These are phyloP conservation scores for Mortierella claussenii DNA, from an alignment of 192 early-diverging fungal genomes.

Conservation along the genomic window DNA sequence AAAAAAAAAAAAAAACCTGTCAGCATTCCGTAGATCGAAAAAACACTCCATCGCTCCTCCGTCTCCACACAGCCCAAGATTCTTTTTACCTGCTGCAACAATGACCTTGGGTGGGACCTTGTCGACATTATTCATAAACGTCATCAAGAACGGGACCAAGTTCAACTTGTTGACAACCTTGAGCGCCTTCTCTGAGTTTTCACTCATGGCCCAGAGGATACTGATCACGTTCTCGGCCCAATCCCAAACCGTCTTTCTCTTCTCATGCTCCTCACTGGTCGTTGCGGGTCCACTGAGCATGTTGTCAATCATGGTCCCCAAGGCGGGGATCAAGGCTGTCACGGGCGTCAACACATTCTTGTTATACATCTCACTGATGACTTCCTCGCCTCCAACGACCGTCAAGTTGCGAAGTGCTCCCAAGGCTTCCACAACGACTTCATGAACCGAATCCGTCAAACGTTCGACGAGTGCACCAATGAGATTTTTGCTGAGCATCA, in stretches of 20 bases:
- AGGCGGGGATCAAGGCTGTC: slow-evolving; percentile 55
- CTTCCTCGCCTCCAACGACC: slow-evolving; percentile 61
- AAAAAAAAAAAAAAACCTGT: background rate
- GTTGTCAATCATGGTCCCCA: slow-evolving; percentile 34
- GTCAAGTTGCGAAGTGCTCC: slow-evolving; percentile 82
- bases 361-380: slow-evolving; percentile 67
- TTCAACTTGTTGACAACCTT: slow-evolving; percentile 73
- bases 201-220: slow-evolving; percentile 68
- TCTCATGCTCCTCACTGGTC: slow-evolving; percentile 32
- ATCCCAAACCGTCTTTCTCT: slow-evolving; percentile 64
- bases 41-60: too few species aligned
- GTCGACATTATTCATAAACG: slow-evolving; percentile 68
- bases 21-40: too few species aligned
- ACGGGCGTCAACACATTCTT: slow-evolving; percentile 67
- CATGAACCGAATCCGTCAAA: slow-evolving; percentile 75
- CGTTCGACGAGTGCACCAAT: slow-evolving; percentile 73
- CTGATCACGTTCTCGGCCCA: slow-evolving; percentile 68
- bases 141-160: slow-evolving; percentile 72
- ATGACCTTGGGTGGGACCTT: slow-evolving; percentile 61
- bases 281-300: slow-evolving; percentile 36
- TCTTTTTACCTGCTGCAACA: slow-evolving; percentile 65
- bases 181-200: slow-evolving; percentile 75
- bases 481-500: slow-evolving; percentile 80
- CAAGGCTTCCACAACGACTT: slow-evolving; percentile 77
- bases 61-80: too few species aligned